These are phyloP conservation scores for Mentha longifolia DNA, from an alignment of 257 asterid genomes.

Conservation along the genomic window DNA sequence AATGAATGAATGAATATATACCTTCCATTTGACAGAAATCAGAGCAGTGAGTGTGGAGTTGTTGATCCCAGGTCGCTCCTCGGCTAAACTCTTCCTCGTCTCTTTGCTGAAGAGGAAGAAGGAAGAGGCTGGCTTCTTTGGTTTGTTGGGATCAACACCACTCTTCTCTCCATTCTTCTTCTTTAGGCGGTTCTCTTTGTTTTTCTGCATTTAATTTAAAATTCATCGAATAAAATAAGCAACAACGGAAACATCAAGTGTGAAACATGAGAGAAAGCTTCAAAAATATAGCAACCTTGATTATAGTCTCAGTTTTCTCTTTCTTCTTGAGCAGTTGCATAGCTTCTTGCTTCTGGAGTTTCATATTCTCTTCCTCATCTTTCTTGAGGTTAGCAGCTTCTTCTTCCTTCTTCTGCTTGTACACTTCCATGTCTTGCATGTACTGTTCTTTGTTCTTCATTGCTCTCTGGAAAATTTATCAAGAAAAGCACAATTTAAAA, in stretches of 20 bases:
- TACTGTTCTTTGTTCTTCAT: constrained; percentile 67
- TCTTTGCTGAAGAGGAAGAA: constrained; percentile 80
- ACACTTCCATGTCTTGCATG: constrained; percentile 67
- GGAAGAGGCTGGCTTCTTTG: constrained; percentile 90
- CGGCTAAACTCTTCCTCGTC: constrained; percentile 56
- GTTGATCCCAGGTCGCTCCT: constrained; percentile 68
- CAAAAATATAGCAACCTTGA: constrained; percentile 52
- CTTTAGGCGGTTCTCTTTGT: constrained; percentile 60
- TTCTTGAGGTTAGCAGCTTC: constrained; percentile 52
- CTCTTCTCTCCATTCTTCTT: constrained; percentile 61
- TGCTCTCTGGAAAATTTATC: constrained; percentile 51
- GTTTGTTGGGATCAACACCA: constrained; percentile 82
- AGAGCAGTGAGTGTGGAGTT: constrained; percentile 66
- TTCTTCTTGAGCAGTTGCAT: constrained; percentile 91
- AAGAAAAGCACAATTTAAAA: constrained; percentile 16
- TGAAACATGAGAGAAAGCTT: not conserved
- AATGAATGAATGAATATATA: constrained; percentile 3
- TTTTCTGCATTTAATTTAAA: constrained; percentile 58
- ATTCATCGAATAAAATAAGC: not conserved
- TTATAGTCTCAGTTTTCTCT: constrained; percentile 72
- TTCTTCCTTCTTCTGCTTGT: constrained; percentile 81
- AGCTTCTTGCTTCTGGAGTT: constrained; percentile 89
- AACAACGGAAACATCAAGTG: not conserved
- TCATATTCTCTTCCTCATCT: constrained; percentile 74
- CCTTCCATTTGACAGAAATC: constrained; percentile 89